Evolutionary conservation across 768 basidiomycete species (phyloP).

Genomic region (Pleurotus djamor): DNA sequence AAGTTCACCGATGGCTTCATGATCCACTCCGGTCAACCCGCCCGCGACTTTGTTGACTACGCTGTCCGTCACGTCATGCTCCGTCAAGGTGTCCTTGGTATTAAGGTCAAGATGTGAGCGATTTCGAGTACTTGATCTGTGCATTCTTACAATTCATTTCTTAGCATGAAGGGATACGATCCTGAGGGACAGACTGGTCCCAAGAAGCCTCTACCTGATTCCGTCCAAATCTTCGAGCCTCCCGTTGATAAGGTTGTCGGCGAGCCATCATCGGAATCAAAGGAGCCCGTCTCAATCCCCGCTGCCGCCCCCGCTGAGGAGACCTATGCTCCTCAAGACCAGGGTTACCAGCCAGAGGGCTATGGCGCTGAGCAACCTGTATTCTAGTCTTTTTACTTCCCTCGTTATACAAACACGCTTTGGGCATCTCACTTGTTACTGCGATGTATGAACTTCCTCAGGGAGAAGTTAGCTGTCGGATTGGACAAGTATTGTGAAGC

Average conservation of each 20-base stretch:
- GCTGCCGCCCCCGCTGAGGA: conserved; percentile 56
- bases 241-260: conserved; percentile 88
- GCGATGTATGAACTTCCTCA: no score
- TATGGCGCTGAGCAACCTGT: conserved; percentile 43
- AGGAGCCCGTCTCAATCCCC: conserved; percentile 59
- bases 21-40: conserved; percentile 99
- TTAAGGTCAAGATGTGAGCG: conserved; percentile 97
- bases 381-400: conserved; percentile 47
- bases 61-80: conserved; percentile 98
- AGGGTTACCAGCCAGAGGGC: conserved; percentile 35
- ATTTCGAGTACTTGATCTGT: background rate
- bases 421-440: background rate
- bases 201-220: conserved; percentile 92
- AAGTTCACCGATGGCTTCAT: conserved; percentile 99
- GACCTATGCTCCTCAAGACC: conserved; percentile 40
- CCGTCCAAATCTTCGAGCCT: conserved; percentile 86
- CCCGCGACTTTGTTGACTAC: conserved; percentile 93
- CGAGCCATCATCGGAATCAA: conserved; percentile 89
- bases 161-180: conserved; percentile 95
- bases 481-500: no score
- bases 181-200: conserved; percentile 90
- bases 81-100: conserved; percentile 98
- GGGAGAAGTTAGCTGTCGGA: no score
- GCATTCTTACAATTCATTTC: background rate
- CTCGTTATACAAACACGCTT: conserved; percentile 11